phyloP scores from a whole-genome alignment of 1,139 yeast species.

The Zhuliangozyma parablackwelliae region DNA sequence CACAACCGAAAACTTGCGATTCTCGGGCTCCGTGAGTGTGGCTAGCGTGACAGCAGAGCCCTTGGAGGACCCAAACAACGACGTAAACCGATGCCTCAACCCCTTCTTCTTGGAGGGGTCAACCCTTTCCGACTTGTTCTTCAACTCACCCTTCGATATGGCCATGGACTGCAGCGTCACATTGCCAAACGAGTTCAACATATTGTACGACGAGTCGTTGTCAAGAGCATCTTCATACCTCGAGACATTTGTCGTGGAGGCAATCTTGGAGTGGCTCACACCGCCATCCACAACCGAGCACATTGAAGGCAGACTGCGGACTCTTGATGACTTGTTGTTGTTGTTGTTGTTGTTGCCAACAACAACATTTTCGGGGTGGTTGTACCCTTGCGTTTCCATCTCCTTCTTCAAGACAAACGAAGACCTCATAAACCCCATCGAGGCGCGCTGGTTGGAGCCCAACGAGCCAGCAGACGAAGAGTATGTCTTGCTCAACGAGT shows the following conservation, averaged over 20 bases:
- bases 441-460: conserved; percentile 20
- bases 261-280: conserved; percentile 15
- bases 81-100: conserved; percentile 24
- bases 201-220: conserved; percentile 16
- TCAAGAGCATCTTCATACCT: background rate
- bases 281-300: too few species aligned
- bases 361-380: conserved; percentile 28
- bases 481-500: conserved; percentile 8
- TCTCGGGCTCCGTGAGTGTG: conserved; percentile 4
- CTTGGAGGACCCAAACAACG: conserved; percentile 16
- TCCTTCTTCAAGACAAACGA: conserved; percentile 35
- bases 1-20: background rate
- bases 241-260: background rate
- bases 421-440: conserved; percentile 39
- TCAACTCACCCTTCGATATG: conserved; percentile 6
- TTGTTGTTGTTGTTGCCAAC: too few species aligned
- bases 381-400: conserved; percentile 23
- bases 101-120: conserved; percentile 18
- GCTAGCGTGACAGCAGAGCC: conserved; percentile 8
- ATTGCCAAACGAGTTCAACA: conserved; percentile 15
- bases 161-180: background rate
- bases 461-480: conserved; percentile 13
- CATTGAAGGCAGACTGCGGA: too few species aligned
- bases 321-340: too few species aligned
- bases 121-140: conserved; percentile 11